These are phyloP conservation scores for Leccinum uliginosum DNA, from an alignment of 768 basidiomycete species.

Conservation along the genomic window DNA sequence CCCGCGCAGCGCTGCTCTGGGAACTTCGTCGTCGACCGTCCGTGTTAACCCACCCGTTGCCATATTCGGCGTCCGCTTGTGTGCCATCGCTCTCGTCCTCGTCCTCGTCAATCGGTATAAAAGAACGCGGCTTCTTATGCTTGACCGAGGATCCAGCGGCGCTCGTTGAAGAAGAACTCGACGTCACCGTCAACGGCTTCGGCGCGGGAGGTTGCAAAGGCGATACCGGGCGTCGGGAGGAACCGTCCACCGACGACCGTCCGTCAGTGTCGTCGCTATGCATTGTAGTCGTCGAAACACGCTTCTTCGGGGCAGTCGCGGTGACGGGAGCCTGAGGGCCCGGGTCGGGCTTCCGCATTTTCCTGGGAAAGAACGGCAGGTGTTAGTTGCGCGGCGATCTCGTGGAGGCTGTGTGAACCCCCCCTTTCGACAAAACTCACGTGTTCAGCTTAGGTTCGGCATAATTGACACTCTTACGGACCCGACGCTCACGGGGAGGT, in stretches of 20 bases:
- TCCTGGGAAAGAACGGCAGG: constrained; percentile 39
- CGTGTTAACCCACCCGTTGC: constrained; percentile 52
- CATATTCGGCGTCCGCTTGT: constrained; percentile 68
- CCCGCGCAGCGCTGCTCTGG: constrained; percentile 15
- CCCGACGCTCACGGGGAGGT: constrained; percentile 44
- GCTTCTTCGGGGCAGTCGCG: constrained; percentile 37
- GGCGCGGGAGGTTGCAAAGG: constrained; percentile 30
- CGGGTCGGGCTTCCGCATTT: constrained; percentile 85
- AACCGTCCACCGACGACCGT: constrained; percentile 36
- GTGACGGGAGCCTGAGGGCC: constrained; percentile 34
- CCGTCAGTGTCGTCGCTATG: constrained; percentile 37
- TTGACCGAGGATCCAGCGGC: constrained; percentile 30
- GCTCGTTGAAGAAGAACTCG: constrained; percentile 28
- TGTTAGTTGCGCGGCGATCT: constrained; percentile 6
- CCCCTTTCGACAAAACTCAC: constrained; percentile 45
- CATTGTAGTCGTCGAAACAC: constrained; percentile 33
- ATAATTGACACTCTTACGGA: constrained; percentile 80
- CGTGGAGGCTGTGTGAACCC: background rate
- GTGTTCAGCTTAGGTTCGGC: constrained; percentile 87
- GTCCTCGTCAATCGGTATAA: constrained; percentile 42
- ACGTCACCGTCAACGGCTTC: constrained; percentile 35
- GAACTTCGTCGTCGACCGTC: constrained; percentile 51
- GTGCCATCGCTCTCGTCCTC: constrained; percentile 59
- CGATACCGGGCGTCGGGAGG: constrained; percentile 30
- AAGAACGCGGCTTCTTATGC: constrained; percentile 52